Evolutionary conservation across 1,284 basidiomycete species (phyloP).

Genomic region (Irpex sp.): DNA sequence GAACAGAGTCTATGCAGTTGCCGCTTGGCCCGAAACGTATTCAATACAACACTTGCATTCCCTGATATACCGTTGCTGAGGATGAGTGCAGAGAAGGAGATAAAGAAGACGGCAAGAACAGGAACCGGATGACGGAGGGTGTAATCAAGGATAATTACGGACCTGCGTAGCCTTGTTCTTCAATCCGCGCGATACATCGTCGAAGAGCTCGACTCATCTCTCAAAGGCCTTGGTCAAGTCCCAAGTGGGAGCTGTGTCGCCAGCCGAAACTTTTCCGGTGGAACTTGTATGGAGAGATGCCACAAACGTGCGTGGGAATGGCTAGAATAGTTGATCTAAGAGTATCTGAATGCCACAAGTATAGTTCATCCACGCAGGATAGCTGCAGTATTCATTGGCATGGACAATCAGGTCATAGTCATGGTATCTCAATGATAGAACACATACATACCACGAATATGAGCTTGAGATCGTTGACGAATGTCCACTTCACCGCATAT

Average conservation of each 20-base stretch:
- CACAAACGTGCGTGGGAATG: slow-evolving; percentile 78
- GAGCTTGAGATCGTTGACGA: slow-evolving; percentile 89
- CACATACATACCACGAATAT: slow-evolving; percentile 82
- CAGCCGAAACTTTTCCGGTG: slow-evolving; percentile 27
- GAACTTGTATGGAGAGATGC: slow-evolving; percentile 65
- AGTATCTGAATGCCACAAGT: slow-evolving; percentile 76
- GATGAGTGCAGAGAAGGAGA: background rate
- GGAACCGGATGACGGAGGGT: background rate
- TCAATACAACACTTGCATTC: slow-evolving; percentile 65
- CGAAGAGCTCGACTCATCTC: slow-evolving; percentile 82
- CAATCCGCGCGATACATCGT: slow-evolving; percentile 68
- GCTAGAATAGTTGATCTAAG: slow-evolving; percentile 83
- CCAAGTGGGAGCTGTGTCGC: slow-evolving; percentile 45
- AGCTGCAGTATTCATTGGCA: slow-evolving; percentile 97
- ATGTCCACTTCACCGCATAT: slow-evolving; percentile 89
- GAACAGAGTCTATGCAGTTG: slow-evolving; percentile 36
- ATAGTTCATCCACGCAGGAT: slow-evolving; percentile 88
- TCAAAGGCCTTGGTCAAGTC: slow-evolving; percentile 72
- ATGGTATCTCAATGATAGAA: background rate
- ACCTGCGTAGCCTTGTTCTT: slow-evolving; percentile 77
- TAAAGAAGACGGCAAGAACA: background rate
- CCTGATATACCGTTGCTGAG: slow-evolving; percentile 29
- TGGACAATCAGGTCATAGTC: slow-evolving; percentile 35
- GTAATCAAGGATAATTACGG: slow-evolving; percentile 8
- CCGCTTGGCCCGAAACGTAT: slow-evolving; percentile 31